Base-by-base conservation (phyloP, 1,284 basidiomycete genomes). In the Melampsora larici-populina region DNA sequence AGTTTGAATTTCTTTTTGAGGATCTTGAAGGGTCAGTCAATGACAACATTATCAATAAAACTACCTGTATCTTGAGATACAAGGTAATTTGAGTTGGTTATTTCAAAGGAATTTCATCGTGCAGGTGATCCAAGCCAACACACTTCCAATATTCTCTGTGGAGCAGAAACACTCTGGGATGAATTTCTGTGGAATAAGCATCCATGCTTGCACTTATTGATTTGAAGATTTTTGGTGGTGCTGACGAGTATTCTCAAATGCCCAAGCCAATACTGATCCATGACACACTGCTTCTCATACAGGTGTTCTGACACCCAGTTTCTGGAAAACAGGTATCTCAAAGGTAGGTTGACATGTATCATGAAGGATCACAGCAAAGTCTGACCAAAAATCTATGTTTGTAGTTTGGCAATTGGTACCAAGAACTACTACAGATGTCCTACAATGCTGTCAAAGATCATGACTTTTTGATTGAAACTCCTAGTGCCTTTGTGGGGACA, bases 401-500 rank as follows among this genome's bases (percentile, higher is more conserved):
- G 62, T 81, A 82, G 76, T 82, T 82, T 80, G 78, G 80, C 5
- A 77, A 78, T 18, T 82, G 82, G 82, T 79, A 82, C 29, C 81
- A 82, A 68, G 81, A 82, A 78, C 77, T 82, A 31, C 78, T 82
- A 43, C 79, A 80, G 31, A 81, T 79, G 29, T 79, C 78, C 18
- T 80, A 79, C 79, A 80, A 80, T 36, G 79, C 80, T 36, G 81
- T 81, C 43, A 79, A 81, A 70, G 82, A 81, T 24, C 80, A 81
- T 17, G 82, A 82, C 40, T 62, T 82, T 48, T 79, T 82, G 40
- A 82, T 82, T 70, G 82, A 82, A 78, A 78, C 75, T 60, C 82
- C 82, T 5, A 80, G 79, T 24, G 81, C 82, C 43, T 81, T 82
- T 79, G 81, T 80, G 7, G 82, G 82, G 15, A 82, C 82, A 82